Base-by-base conservation (phyloP, 2,329 filamentous ascomycete genomes). In the Sclerotinia nivalis region DNA sequence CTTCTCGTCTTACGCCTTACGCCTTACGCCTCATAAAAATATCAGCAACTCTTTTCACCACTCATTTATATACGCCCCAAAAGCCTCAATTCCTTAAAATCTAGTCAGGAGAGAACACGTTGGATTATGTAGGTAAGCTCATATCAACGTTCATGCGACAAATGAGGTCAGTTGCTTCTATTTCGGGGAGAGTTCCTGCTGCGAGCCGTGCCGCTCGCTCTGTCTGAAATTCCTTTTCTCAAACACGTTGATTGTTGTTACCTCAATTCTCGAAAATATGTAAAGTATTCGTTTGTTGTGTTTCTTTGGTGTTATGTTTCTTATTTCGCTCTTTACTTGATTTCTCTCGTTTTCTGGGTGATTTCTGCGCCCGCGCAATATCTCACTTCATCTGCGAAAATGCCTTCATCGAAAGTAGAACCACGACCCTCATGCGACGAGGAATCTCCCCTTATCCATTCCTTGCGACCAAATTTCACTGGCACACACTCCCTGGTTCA, bases 381-480 rank as follows among this genome's bases (percentile, higher is more conserved):
- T 5, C 34, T 52, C 9, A 37, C 6, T n/a, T 64, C 37, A 34
- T 47, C 15, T 34, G 40, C 58, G 25, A 64, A 43, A 22, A 69
- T 69, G 67, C 13, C 60, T 50, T 37, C 40, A 20, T 34, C 34
- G 9, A 64, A 64, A 52, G n/a, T 50, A 52, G 34, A 31, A 55
- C 50, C 49, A 64, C 58, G 49, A 55, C 47, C 59, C 28, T 65
- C 67, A 12, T 18, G 9, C 31, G 58, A 72, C 28, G 68, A 71
- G 25, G 68, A 69, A 55, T 69, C 52, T 31, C 56, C 61, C 58
- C 71, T 68, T 13, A 55, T 69, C 25, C 52, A 55, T 59, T 49
- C 54, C 43, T 37, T 31, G 28, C 71, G 47, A 54, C 67, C 28
- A 34, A 55, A 22, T 15, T 13, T 13, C 47, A 45, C 37, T 20